These are phyloP conservation scores for Stropharia rugosoannulata DNA, from an alignment of 768 basidiomycete genomes.

Conservation along the genomic window DNA sequence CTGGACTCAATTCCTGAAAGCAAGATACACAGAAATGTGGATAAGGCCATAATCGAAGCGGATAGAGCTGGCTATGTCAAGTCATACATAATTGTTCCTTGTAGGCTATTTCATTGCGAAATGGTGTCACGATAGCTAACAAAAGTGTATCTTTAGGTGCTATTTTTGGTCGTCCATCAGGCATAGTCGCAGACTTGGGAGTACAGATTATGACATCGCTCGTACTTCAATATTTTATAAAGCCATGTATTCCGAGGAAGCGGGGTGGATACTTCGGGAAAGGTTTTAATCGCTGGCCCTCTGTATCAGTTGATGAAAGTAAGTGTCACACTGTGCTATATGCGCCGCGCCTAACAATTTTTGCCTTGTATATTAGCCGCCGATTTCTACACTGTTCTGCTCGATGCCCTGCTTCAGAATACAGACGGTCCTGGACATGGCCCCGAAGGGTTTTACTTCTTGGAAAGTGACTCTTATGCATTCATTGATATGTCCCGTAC, in stretches of 20 bases:
- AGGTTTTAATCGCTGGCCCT: constrained; percentile 57
- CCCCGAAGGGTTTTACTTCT: constrained; percentile 53
- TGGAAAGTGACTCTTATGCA: constrained; percentile 45
- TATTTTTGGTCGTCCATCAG: constrained; percentile 24
- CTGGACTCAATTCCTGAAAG: constrained; percentile 38
- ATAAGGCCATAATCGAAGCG: constrained; percentile 39
- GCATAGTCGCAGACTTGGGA: constrained; percentile 45
- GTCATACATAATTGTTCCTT: constrained; percentile 44
- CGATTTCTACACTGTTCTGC: constrained; percentile 41
- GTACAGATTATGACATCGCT: constrained; percentile 50
- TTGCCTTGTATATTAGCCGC: constrained; percentile 25
- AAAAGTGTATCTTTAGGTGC: neutral
- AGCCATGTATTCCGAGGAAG: constrained; percentile 41
- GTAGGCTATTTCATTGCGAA: constrained; percentile 21
- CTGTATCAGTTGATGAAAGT: constrained; percentile 54
- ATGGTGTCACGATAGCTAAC: neutral
- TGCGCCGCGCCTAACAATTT: neutral
- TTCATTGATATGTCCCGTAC: constrained; percentile 37
- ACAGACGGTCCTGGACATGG: constrained; percentile 36
- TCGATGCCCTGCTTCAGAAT: constrained; percentile 30
- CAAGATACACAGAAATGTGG: constrained; percentile 43
- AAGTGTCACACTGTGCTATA: constrained; percentile 3
- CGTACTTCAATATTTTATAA: constrained; percentile 49
- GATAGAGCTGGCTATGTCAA: constrained; percentile 45
- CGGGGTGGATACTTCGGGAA: constrained; percentile 55